These are phyloP conservation scores for Ganoderma meredithae DNA, from an alignment of 1,284 basidiomycete species.

Conservation along the genomic window DNA sequence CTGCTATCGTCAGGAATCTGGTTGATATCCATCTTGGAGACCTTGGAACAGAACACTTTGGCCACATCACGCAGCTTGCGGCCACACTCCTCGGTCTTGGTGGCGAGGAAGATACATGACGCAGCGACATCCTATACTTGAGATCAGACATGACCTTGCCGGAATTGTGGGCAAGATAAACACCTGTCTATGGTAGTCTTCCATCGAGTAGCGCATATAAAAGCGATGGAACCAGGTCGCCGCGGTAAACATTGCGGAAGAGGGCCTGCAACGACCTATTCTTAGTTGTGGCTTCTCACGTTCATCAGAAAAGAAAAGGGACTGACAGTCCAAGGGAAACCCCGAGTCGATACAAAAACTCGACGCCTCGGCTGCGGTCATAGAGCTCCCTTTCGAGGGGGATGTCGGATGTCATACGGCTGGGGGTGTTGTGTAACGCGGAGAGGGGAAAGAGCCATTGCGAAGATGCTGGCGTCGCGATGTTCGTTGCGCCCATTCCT, in stretches of 20 bases:
- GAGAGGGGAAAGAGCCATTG: slow-evolving; percentile 79
- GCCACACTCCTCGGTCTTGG: slow-evolving; percentile 91
- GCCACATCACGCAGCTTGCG: slow-evolving; percentile 88
- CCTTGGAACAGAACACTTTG: slow-evolving; percentile 77
- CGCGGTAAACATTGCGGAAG: slow-evolving; percentile 82
- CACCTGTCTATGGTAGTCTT: slow-evolving; percentile 84
- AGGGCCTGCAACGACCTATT: slow-evolving; percentile 57
- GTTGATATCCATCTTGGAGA: slow-evolving; percentile 60
- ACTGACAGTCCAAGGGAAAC: slow-evolving; percentile 77
- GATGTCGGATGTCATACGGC: slow-evolving; percentile 53
- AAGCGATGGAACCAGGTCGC: slow-evolving; percentile 94
- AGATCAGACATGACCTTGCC: slow-evolving; percentile 1
- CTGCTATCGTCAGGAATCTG: slow-evolving; percentile 67
- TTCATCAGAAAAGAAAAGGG: neutral
- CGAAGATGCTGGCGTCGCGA: slow-evolving; percentile 34
- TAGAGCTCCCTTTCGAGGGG: slow-evolving; percentile 72
- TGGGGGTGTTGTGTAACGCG: slow-evolving; percentile 65
- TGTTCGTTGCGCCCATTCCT: slow-evolving; percentile 29
- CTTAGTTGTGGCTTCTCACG: slow-evolving; percentile 17
- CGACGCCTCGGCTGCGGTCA: slow-evolving; percentile 78
- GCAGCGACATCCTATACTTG: slow-evolving; percentile 82
- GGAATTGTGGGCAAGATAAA: slow-evolving; percentile 13
- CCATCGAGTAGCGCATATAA: slow-evolving; percentile 92
- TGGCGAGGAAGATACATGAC: slow-evolving; percentile 90
- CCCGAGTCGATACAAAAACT: slow-evolving; percentile 82